Evolutionary conservation across 257 asterid species (phyloP).

Genomic region (Ehretia macrophylla): DNA sequence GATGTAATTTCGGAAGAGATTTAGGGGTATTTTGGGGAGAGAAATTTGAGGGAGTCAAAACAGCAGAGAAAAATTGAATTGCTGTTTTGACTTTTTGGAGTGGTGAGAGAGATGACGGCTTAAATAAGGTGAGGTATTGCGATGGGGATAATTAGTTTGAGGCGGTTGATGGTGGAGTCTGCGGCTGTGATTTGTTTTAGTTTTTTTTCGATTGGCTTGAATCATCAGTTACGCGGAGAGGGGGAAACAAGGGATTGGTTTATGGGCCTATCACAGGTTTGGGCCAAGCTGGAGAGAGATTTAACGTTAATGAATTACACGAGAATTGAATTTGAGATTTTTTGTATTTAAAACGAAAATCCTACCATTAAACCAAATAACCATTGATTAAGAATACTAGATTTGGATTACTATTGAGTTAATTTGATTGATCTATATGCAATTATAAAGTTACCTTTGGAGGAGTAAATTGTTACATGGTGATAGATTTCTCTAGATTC

Average conservation of each 20-base stretch:
- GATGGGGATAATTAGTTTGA: not conserved
- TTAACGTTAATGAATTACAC: too few relatives aligned
- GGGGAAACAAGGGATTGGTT: slow-evolving; percentile 11
- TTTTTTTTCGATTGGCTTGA: not conserved
- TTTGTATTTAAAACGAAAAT: too few relatives aligned
- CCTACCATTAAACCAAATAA: too few relatives aligned
- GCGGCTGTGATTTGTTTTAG: slow-evolving; percentile 12
- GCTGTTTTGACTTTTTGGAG: not conserved
- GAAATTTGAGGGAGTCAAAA: not conserved
- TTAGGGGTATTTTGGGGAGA: slow-evolving; percentile 14
- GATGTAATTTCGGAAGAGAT: not conserved
- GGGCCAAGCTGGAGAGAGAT: not conserved
- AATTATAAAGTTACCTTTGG: too few relatives aligned
- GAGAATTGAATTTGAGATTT: too few relatives aligned
- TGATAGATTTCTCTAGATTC: too few relatives aligned
- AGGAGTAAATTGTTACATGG: too few relatives aligned
- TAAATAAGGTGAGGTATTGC: not conserved
- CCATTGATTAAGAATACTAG: too few relatives aligned
- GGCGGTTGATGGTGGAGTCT: slow-evolving; percentile 15
- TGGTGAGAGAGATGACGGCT: not conserved
- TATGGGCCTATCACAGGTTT: not conserved
- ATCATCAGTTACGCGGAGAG: slow-evolving; percentile 18
- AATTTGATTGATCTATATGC: too few relatives aligned
- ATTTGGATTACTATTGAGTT: too few relatives aligned
- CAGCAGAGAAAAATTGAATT: not conserved